These are phyloP conservation scores for Globisporangium ultimum DNA, from an alignment of 352 stramenopile species.

Conservation along the genomic window DNA sequence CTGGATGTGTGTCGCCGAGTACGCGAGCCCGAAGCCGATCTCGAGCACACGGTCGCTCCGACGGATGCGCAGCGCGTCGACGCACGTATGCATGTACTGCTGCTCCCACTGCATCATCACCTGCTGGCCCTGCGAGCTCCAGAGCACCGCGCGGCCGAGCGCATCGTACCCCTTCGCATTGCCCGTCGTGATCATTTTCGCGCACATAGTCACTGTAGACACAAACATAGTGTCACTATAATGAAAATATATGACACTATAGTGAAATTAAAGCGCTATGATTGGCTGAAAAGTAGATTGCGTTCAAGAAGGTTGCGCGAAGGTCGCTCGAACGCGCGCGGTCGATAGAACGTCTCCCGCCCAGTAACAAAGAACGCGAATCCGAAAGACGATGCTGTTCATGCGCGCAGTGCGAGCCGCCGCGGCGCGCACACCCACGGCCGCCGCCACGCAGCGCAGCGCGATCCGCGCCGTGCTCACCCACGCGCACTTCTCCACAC, in stretches of 20 bases:
- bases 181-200: constrained; percentile 31
- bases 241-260: neutral
- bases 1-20: constrained; percentile 76
- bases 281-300: constrained; percentile 6
- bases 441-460: constrained; percentile 14
- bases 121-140: constrained; percentile 72
- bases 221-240: neutral
- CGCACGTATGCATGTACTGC: constrained; percentile 76
- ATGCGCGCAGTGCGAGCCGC: constrained; percentile 36
- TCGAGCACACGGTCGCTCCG: constrained; percentile 62
- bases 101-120: constrained; percentile 90
- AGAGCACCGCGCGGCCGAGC: constrained; percentile 40
- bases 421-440: constrained; percentile 11
- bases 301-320: constrained; percentile 15
- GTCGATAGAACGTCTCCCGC: neutral
- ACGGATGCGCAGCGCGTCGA: constrained; percentile 54
- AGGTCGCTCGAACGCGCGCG: constrained; percentile 22
- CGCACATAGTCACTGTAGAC: neutral
- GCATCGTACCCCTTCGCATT: constrained; percentile 46
- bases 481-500: constrained; percentile 40
- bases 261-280: neutral
- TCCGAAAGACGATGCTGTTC: constrained; percentile 45
- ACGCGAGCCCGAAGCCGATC: constrained; percentile 85
- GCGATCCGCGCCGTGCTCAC: constrained; percentile 17
- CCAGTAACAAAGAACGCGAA: constrained; percentile 3